Evolutionary conservation across 106 monocot genomes (phyloP).

Genomic region (Narthecium ossifragum): DNA sequence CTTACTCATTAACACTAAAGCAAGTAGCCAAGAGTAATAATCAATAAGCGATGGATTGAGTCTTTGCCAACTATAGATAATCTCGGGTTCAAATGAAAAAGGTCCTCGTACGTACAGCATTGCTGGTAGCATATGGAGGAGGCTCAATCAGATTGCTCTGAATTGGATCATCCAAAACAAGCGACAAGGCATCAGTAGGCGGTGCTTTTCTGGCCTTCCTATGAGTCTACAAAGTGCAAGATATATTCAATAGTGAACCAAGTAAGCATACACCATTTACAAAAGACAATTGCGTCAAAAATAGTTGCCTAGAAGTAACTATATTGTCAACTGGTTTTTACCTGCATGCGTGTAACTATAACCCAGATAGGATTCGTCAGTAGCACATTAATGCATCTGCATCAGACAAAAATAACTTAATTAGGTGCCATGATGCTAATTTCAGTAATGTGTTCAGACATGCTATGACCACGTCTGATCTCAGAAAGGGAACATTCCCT

Average conservation of each 20-base stretch:
- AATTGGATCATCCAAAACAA: conserved; percentile 20
- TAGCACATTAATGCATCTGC: conserved; percentile 93
- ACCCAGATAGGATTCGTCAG: conserved; percentile 98
- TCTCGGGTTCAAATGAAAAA: neutral
- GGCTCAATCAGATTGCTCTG: conserved; percentile 26
- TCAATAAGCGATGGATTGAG: too few relatives aligned
- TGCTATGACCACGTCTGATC: too few relatives aligned
- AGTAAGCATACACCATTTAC: neutral
- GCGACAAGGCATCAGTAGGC: conserved; percentile 10
- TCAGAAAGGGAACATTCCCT: too few relatives aligned
- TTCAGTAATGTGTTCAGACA: too few relatives aligned
- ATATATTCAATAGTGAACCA: neutral
- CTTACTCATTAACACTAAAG: too few relatives aligned
- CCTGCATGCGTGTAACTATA: conserved; percentile 94
- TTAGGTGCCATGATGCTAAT: too few relatives aligned
- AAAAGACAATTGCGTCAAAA: neutral
- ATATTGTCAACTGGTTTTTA: conserved; percentile 8
- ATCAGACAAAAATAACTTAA: conserved; percentile 13
- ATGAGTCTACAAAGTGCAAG: conserved; percentile 49
- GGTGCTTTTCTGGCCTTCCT: conserved; percentile 34
- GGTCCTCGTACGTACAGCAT: conserved; percentile 43
- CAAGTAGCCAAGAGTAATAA: too few relatives aligned
- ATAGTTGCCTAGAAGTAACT: neutral
- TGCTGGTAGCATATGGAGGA: conserved; percentile 47
- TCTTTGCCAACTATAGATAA: too few relatives aligned